A percentile compares a stretch with the other conserved stretches of the same genome.
phyloP scores from a whole-genome alignment of 495 filamentous ascomycete genomes.

The Penicillium atrosanguineum region DNA sequence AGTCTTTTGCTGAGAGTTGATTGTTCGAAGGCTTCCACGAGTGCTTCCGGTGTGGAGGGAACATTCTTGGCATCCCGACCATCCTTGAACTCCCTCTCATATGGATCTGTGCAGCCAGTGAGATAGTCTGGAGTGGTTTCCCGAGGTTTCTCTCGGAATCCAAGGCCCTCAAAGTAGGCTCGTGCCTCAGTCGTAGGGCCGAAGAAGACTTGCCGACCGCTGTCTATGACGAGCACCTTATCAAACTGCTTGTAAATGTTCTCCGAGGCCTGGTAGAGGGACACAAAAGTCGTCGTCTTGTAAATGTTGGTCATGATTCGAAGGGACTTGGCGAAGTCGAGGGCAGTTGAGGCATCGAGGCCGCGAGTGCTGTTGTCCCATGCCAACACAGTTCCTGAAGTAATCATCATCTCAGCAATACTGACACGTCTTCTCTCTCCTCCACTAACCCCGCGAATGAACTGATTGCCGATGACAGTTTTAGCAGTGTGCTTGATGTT shows the following conservation, averaged over 20 bases:
- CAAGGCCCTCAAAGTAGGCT: slow-evolving; percentile 77
- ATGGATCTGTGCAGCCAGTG: slow-evolving; percentile 79
- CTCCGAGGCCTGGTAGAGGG: slow-evolving; percentile 80
- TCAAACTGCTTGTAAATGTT: slow-evolving; percentile 85
- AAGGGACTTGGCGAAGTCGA: slow-evolving; percentile 69
- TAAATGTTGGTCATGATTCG: slow-evolving; percentile 77
- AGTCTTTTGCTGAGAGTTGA: slow-evolving; percentile 58
- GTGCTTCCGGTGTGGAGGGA: slow-evolving; percentile 60
- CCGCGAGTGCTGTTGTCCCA: slow-evolving; percentile 89
- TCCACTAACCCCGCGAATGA: slow-evolving; percentile 80
- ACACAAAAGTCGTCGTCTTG: slow-evolving; percentile 75
- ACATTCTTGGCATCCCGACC: slow-evolving; percentile 60
- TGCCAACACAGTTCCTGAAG: slow-evolving; percentile 66
- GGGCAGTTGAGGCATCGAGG: slow-evolving; percentile 77
- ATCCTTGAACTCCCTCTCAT: slow-evolving; percentile 71
- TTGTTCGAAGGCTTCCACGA: slow-evolving; percentile 65
- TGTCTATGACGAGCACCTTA: slow-evolving; percentile 81
- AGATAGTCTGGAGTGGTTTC: slow-evolving; percentile 86
- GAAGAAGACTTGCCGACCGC: slow-evolving; percentile 77
- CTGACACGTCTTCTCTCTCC: slow-evolving; percentile 68
- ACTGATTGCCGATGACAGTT: slow-evolving; percentile 78
- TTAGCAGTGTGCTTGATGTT: slow-evolving; percentile 80
- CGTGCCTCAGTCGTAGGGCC: slow-evolving; percentile 68
- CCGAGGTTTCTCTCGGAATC: slow-evolving; percentile 73
- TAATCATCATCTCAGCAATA: slow-evolving; percentile 61